Evolutionary conservation across 257 asterid species (phyloP), one percentile per base, ranked within the genome.

Genomic region (Mentha longifolia): DNA sequence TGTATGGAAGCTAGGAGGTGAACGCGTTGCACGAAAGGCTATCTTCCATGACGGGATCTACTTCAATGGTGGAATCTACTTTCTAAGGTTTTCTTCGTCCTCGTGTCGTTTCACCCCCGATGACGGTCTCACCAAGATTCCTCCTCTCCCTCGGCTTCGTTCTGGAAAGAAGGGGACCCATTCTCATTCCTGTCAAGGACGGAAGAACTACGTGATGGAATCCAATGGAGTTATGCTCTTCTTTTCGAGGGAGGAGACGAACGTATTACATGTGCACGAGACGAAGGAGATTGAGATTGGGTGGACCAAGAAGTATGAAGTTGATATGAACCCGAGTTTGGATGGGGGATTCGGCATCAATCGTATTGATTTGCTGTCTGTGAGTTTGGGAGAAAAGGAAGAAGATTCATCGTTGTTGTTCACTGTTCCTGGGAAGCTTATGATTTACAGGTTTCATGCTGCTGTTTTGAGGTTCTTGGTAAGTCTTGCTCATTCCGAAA

Each of bases 61-160:
- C 60, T 65, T 68, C 70, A 71, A 71, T 14, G 17, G 13, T 41
- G 58, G 4, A 7, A 17, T 72, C 60, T 65, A 65, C 39, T 71
- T 72, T 46, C 22, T 65, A 7, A 37, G 50, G 0, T 28, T 7
- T 16, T 61, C 28, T 43, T 51, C 30, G 17, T 41, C n/a, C 28
- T 31, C 51, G 2, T 42, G 4, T 42, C 47, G 47, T 42, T 42
- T 42, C 47, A 5, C 2, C 47, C 47, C 47, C 0, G 41, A 42
- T 6, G 35, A 20, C 42, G 4, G 25, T 15, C 0, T 0, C 2
- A 4, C 1, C 8, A 1, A 2, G 1, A 46, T 14, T 15, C 16
- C 1, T 14, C 52, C 52, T 4, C 51, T 7, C 0, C 52, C 17
- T 10, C 47, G 47, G 0, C 47, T 9, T 42, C 15, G 3, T 1